Evolutionary conservation across 2,329 filamentous ascomycete species (phyloP).

Genomic region (Colletotrichum liaoningense): DNA sequence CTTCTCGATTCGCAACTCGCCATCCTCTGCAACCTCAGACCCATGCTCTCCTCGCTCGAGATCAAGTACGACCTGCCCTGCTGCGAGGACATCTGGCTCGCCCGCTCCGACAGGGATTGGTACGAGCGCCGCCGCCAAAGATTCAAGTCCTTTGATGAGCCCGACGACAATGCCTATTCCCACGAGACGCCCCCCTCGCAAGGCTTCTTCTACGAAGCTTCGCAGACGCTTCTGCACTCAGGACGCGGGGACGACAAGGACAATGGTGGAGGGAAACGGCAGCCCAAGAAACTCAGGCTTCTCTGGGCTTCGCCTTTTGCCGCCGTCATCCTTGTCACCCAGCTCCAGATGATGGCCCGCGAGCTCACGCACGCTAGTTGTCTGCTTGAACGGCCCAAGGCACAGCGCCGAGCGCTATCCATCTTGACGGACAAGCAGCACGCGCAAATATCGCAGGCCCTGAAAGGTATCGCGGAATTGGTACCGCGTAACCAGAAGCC

Average conservation of each 20-base stretch:
- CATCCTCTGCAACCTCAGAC: slow-evolving; percentile 19
- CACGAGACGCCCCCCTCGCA: slow-evolving; percentile 18
- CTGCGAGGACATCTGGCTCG: slow-evolving; percentile 21
- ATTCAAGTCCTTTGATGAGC: slow-evolving; percentile 25
- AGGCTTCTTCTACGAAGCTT: slow-evolving; percentile 22
- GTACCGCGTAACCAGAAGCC: slow-evolving; percentile 19
- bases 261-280: not conserved
- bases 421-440: slow-evolving; percentile 25
- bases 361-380: slow-evolving; percentile 22
- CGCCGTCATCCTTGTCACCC: slow-evolving; percentile 22
- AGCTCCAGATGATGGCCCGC: slow-evolving; percentile 24
- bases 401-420: slow-evolving; percentile 11
- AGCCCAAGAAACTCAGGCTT: slow-evolving; percentile 13
- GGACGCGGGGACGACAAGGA: not conserved
- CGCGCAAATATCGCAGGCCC: slow-evolving; percentile 10
- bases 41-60: slow-evolving; percentile 22
- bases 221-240: slow-evolving; percentile 6
- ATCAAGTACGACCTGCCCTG: slow-evolving; percentile 28
- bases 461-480: slow-evolving; percentile 16
- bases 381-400: slow-evolving; percentile 10
- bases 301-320: slow-evolving; percentile 21
- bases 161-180: slow-evolving; percentile 12
- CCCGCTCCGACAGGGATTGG: slow-evolving; percentile 16
- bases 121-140: slow-evolving; percentile 11
- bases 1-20: slow-evolving; percentile 22